A percentile compares a stretch with the other conserved stretches of the same genome.
phyloP scores from a whole-genome alignment of 2,329 filamentous ascomycete species.

The Ophiocordyceps camponoti-saundersi region DNA sequence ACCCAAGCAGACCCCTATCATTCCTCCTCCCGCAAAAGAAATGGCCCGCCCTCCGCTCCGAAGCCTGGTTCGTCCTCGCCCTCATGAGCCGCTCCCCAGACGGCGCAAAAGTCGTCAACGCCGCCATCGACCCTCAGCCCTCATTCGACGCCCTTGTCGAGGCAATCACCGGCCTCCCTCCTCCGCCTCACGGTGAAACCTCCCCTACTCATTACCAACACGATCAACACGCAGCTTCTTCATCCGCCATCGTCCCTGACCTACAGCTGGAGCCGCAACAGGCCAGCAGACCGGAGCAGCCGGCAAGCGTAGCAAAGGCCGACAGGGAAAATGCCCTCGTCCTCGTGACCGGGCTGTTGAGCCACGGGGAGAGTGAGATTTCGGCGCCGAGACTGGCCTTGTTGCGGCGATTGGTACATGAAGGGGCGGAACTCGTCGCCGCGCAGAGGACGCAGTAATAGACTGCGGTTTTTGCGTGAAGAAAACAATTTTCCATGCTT shows the following conservation, averaged over 20 bases:
- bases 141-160: slow-evolving; percentile 26
- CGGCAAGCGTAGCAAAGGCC: slow-evolving; percentile 27
- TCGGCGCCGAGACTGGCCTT: slow-evolving; percentile 18
- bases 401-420: slow-evolving; percentile 31
- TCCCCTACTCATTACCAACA: background rate
- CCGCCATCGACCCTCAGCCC: slow-evolving; percentile 23
- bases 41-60: slow-evolving; percentile 41
- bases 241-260: slow-evolving; percentile 10
- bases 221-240: background rate
- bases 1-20: slow-evolving; percentile 24
- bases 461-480: background rate
- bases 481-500: background rate
- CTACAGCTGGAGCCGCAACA: slow-evolving; percentile 29
- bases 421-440: slow-evolving; percentile 29
- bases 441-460: slow-evolving; percentile 1
- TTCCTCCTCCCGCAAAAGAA: slow-evolving; percentile 39
- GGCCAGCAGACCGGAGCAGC: slow-evolving; percentile 23
- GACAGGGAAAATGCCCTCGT: slow-evolving; percentile 47
- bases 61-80: slow-evolving; percentile 45
- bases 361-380: slow-evolving; percentile 22
- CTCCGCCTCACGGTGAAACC: slow-evolving; percentile 2
- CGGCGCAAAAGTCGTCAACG: slow-evolving; percentile 27
- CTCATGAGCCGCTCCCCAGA: slow-evolving; percentile 36
- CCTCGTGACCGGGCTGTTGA: slow-evolving; percentile 36
- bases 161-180: slow-evolving; percentile 27